Evolutionary conservation across 768 basidiomycete species (phyloP), one percentile per base, ranked within the genome.

Genomic region (Termitomyces sp.): DNA sequence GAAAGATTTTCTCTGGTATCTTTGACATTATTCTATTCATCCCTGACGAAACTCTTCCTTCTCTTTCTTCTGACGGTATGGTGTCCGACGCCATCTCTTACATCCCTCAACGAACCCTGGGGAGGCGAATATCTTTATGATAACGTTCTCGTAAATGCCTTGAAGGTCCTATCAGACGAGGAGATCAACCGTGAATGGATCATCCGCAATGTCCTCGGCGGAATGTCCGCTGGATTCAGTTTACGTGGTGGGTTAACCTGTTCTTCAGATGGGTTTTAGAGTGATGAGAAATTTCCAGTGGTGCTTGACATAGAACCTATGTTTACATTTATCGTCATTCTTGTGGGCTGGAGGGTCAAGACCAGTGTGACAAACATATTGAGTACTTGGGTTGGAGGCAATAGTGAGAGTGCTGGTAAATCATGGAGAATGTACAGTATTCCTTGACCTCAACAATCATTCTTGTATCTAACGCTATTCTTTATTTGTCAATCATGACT

Each of bases 191-290:
- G 89, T 7, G 90, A 89, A 68, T 94, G 92, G 92, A 76, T 92
- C 6, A 85, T 94, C 4, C 81, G 92, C 31, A 94, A 94, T 65
- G 78, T 93, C 10, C 76, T 94, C 2, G 92, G 92, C 11, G 92
- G 92, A 0, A 87, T 94, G 85, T 88, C 91, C 11, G 88, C 92
- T 37, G 92, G 92, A 1, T 94, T 94, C 70, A 92, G 91, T 0
- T 72, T 94, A 57, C 83, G 92, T 68, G 89, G 92, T 92, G 67
- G 47, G 77, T 69, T 61, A 37, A 32, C 50, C 51, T 9, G 6
- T 40, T 15, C 57, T 9, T 29, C 7, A 5, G 29, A 12, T 9
- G 5, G 9, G 50, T n/a, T 42, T 11, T 14, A 36, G 20, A 37
- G 40, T 61, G 10, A 61, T 14, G 57, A n/a, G 31, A 43, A 14